A percentile compares a stretch with the other conserved stretches of the same genome.
These are phyloP conservation scores for Chernovozyma sophiae-reginae DNA, from an alignment of 1,139 yeast species.

Conservation along the genomic window DNA sequence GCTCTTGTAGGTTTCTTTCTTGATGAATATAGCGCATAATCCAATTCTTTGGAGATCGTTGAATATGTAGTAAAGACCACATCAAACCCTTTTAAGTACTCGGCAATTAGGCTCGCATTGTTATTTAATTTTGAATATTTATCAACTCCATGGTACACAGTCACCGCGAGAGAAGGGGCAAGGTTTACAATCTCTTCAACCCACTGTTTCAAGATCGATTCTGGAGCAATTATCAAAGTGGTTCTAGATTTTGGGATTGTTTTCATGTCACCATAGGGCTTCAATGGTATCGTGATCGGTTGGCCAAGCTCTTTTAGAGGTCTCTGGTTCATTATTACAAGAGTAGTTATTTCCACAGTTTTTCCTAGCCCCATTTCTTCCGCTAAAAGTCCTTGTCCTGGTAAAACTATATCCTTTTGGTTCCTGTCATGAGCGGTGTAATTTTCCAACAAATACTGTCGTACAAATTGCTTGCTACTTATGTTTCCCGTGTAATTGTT, in stretches of 20 bases:
- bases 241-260: slow-evolving; percentile 56
- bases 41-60: slow-evolving; percentile 69
- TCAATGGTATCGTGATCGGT: slow-evolving; percentile 30
- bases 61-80: slow-evolving; percentile 80
- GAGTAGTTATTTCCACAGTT: slow-evolving; percentile 75
- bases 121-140: slow-evolving; percentile 43
- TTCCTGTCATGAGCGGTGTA: slow-evolving; percentile 11
- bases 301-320: slow-evolving; percentile 42
- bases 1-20: slow-evolving; percentile 47
- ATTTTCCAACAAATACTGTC: slow-evolving; percentile 22
- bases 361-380: slow-evolving; percentile 98
- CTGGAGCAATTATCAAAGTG: slow-evolving; percentile 81
- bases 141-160: slow-evolving; percentile 60
- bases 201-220: slow-evolving; percentile 83
- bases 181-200: slow-evolving; percentile 60
- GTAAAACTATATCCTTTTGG: slow-evolving; percentile 14
- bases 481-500: slow-evolving; percentile 50
- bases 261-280: slow-evolving; percentile 33
- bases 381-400: slow-evolving; percentile 69
- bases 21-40: slow-evolving; percentile 72
- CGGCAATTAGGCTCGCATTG: slow-evolving; percentile 42
- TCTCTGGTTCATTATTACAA: slow-evolving; percentile 57
- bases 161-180: slow-evolving; percentile 54
- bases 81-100: slow-evolving; percentile 55
- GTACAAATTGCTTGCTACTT: slow-evolving; percentile 27